phyloP scores from a whole-genome alignment of 2,329 filamentous ascomycete genomes.

The Fusarium albosuccineum region DNA sequence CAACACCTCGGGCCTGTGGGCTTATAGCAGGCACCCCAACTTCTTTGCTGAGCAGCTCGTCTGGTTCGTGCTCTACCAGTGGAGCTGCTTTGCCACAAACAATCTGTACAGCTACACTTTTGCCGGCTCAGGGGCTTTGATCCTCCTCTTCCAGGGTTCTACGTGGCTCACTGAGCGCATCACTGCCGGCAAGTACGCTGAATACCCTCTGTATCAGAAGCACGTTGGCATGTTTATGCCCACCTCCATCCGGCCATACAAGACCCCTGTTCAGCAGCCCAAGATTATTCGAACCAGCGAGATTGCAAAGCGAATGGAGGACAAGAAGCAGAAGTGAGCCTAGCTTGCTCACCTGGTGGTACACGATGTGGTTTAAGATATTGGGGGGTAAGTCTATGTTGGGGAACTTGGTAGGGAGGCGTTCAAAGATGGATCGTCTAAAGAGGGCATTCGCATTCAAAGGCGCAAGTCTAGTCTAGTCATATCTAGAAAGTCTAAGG shows the following conservation, averaged over 20 bases:
- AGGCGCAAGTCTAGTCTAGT: constrained; percentile 18
- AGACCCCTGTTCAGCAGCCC: constrained; percentile 53
- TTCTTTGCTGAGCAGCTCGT: constrained; percentile 92
- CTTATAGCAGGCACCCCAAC: constrained; percentile 91
- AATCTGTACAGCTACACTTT: constrained; percentile 83
- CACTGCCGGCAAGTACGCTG: constrained; percentile 84
- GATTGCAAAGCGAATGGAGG: constrained; percentile 59
- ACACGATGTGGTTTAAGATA: not conserved
- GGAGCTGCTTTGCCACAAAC: constrained; percentile 82
- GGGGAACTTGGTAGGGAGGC: not conserved
- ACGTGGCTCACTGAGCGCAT: constrained; percentile 89
- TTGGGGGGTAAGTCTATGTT: not conserved
- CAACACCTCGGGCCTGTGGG: constrained; percentile 85
- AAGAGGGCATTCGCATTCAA: not conserved
- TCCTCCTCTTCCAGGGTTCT: constrained; percentile 89
- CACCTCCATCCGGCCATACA: constrained; percentile 60
- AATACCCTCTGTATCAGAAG: constrained; percentile 87
- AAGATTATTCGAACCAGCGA: constrained; percentile 66
- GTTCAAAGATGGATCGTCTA: not conserved
- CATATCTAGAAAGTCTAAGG: constrained; percentile 37
- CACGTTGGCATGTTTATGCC: constrained; percentile 89
- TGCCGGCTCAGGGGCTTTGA: constrained; percentile 75
- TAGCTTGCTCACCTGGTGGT: not conserved
- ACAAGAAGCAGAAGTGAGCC: constrained; percentile 51
- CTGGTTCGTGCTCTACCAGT: constrained; percentile 90